Evolutionary conservation across 2,329 filamentous ascomycete genomes (phyloP).

Genomic region (Fusarium burgessii): DNA sequence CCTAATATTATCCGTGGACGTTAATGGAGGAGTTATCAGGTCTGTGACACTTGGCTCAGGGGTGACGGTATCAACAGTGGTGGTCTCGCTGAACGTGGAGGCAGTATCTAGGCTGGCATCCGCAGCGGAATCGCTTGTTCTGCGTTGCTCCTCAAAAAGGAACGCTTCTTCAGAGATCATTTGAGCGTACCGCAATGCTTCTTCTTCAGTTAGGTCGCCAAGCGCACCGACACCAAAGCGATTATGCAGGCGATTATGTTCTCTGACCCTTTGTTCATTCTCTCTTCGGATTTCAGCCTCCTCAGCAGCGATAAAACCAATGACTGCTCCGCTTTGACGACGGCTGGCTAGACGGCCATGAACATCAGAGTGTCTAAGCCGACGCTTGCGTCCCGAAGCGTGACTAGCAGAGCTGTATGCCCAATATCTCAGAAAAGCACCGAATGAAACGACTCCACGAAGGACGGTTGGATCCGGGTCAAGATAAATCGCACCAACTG

Average conservation of each 20-base stretch:
- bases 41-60: slow-evolving; percentile 66
- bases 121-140: slow-evolving; percentile 64
- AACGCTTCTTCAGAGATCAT: slow-evolving; percentile 74
- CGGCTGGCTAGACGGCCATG: slow-evolving; percentile 64
- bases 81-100: slow-evolving; percentile 57
- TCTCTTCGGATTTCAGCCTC: slow-evolving; percentile 82
- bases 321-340: slow-evolving; percentile 74
- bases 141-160: slow-evolving; percentile 66
- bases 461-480: slow-evolving; percentile 89
- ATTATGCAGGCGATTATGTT: slow-evolving; percentile 76
- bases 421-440: slow-evolving; percentile 92
- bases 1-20: slow-evolving; percentile 22
- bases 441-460: slow-evolving; percentile 87
- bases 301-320: slow-evolving; percentile 89
- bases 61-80: slow-evolving; percentile 61
- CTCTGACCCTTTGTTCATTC: slow-evolving; percentile 72
- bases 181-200: slow-evolving; percentile 72
- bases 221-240: slow-evolving; percentile 86
- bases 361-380: slow-evolving; percentile 74
- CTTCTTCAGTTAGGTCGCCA: slow-evolving; percentile 73
- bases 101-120: slow-evolving; percentile 59
- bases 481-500: slow-evolving; percentile 84
- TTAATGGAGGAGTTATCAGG: slow-evolving; percentile 47
- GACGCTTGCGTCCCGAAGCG: slow-evolving; percentile 82
- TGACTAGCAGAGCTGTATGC: slow-evolving; percentile 88